Conservation (phyloP, 2,329 filamentous ascomycete species). For the Aureobasidium pullulans region DNA sequence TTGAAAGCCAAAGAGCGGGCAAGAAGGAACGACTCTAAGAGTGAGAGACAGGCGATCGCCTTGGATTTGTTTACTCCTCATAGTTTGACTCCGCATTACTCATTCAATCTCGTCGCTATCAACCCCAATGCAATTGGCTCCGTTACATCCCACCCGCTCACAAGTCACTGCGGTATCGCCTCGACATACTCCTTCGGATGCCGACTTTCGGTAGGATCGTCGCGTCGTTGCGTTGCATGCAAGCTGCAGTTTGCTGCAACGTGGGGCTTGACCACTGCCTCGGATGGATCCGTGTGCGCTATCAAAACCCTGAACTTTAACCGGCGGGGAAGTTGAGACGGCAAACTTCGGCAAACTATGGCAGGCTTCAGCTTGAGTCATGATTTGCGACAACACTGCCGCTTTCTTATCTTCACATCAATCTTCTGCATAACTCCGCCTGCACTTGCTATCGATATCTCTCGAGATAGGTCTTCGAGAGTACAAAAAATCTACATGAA, state of each 20-base stretch:
- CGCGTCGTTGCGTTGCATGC: slow-evolving; percentile 2
- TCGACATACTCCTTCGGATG: not conserved
- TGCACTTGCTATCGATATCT: not conserved
- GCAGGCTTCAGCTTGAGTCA: not conserved
- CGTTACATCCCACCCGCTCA: not conserved
- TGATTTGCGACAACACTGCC: not conserved
- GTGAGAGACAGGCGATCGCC: not conserved
- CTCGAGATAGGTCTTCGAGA: too few relatives aligned
- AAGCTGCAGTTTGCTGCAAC: not conserved
- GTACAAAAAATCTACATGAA: not conserved
- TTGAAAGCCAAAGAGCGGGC: not conserved
- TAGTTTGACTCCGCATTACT: slow-evolving; percentile 8
- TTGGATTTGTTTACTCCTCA: slow-evolving; percentile 1
- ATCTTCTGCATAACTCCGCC: not conserved
- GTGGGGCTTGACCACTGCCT: not conserved
- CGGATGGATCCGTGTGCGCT: not conserved
- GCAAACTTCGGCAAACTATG: slow-evolving; percentile 6
- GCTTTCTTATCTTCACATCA: not conserved
- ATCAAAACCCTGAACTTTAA: slow-evolving; percentile 1
- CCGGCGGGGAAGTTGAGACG: not conserved
- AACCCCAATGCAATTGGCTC: not conserved
- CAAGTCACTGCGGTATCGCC: slow-evolving; percentile 1
- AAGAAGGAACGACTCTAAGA: not conserved
- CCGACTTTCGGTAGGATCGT: slow-evolving; percentile 9
- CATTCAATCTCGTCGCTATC: not conserved